Percentiles rank a stretch among this genome's conserved stretches.
Conservation (phyloP, 2,329 filamentous ascomycete genomes). For the Ophioceras dolichostomum region DNA sequence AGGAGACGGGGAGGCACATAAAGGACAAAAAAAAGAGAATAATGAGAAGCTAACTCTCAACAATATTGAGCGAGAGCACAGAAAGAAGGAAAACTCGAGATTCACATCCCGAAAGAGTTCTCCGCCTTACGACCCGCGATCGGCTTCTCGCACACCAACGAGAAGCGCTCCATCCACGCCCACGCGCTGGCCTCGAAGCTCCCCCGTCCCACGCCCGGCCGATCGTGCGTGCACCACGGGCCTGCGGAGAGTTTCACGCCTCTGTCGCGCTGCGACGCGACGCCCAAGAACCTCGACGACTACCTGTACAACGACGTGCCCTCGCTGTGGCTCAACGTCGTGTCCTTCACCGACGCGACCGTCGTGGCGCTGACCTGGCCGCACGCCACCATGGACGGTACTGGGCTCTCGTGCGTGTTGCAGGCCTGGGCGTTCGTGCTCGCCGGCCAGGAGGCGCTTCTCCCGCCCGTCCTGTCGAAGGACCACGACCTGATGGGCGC, state of each 20-base stretch:
- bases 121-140: constrained; percentile 22
- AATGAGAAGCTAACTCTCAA: too few species aligned
- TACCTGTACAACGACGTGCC: constrained; percentile 28
- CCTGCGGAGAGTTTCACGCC: constrained; percentile 12
- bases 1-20: too few species aligned
- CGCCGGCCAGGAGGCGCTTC: constrained; percentile 25
- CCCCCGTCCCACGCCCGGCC: constrained; percentile 16
- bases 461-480: constrained; percentile 21
- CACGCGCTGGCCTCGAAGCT: constrained; percentile 26
- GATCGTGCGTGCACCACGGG: constrained; percentile 15
- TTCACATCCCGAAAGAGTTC: constrained; percentile 19
- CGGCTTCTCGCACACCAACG: constrained; percentile 21
- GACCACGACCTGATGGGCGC: constrained; percentile 20
- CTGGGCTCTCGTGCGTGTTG: constrained; percentile 28
- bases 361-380: constrained; percentile 31
- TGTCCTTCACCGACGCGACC: constrained; percentile 35
- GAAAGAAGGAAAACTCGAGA: constrained; percentile 16
- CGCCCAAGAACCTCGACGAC: constrained; percentile 21
- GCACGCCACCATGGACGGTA: constrained; percentile 34
- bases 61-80: background rate
- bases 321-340: constrained; percentile 32
- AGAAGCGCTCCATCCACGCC: constrained; percentile 22
- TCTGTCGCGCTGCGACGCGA: constrained; percentile 7
- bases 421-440: constrained; percentile 32
- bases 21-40: too few species aligned